phyloP scores from a whole-genome alignment of 1,284 basidiomycete genomes.

The Malassezia sp. region DNA sequence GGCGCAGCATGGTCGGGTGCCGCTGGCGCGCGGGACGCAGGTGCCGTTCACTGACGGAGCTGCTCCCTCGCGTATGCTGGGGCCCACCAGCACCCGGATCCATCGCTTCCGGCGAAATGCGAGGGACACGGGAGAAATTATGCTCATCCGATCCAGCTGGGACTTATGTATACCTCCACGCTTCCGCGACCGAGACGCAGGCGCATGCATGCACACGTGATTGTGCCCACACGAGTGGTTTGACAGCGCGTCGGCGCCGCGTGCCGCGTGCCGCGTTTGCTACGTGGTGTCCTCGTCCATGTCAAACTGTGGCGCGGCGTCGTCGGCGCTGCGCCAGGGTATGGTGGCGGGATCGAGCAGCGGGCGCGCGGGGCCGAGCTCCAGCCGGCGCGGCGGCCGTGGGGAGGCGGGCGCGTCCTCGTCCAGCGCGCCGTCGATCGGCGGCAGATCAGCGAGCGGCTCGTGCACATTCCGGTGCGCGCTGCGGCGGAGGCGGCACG shows the following conservation, averaged over 20 bases:
- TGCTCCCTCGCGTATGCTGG: no score
- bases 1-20: neutral
- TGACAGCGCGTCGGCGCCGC: no score
- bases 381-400: constrained; percentile 18
- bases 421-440: constrained; percentile 9
- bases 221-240: no score
- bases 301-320: constrained; percentile 6
- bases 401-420: neutral
- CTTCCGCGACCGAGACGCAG: no score
- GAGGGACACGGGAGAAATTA: no score
- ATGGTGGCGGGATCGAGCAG: constrained; percentile 12
- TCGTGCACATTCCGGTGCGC: constrained; percentile 30
- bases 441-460: constrained; percentile 21
- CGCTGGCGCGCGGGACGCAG: neutral
- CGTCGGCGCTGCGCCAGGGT: constrained; percentile 3
- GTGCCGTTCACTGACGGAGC: neutral
- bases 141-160: no score
- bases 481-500: constrained; percentile 26
- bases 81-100: no score
- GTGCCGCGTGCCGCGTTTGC: no score
- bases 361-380: constrained; percentile 36
- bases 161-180: no score
- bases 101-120: no score
- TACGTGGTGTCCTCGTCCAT: constrained; percentile 19
- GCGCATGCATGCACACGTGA: no score